phyloP scores from a whole-genome alignment of 2,329 filamentous ascomycete species.

The Plenodomus tracheiphilus region DNA sequence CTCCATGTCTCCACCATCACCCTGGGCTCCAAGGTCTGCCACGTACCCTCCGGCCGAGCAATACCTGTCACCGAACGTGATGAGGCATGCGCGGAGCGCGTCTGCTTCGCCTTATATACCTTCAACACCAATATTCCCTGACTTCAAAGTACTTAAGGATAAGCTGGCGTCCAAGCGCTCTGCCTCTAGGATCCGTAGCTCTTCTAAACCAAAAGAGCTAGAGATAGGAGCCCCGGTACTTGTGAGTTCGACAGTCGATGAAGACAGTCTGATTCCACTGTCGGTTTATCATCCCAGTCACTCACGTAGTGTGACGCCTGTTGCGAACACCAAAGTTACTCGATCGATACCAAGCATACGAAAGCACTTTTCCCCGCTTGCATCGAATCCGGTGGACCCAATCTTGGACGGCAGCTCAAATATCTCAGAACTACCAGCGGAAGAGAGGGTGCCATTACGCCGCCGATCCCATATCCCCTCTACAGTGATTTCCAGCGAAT shows the following conservation, averaged over 20 bases:
- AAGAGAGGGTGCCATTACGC: conserved; percentile 12
- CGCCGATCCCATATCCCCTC: conserved; percentile 28
- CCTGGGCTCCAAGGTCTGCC: conserved; percentile 32
- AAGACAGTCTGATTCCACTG: conserved; percentile 31
- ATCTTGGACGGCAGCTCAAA: conserved; percentile 16
- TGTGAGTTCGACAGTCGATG: conserved; percentile 37
- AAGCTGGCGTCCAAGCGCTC: conserved; percentile 34
- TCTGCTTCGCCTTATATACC: conserved; percentile 34
- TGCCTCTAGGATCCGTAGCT: conserved; percentile 25
- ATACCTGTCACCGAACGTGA: conserved; percentile 26
- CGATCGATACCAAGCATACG: conserved; percentile 17
- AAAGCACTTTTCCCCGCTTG: conserved; percentile 34
- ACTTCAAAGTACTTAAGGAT: conserved; percentile 38
- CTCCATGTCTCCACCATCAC: conserved; percentile 20
- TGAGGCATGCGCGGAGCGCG: conserved; percentile 35
- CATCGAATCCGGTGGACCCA: conserved; percentile 37
- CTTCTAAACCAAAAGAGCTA: conserved; percentile 28
- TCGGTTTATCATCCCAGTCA: conserved; percentile 33
- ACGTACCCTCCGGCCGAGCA: conserved; percentile 29
- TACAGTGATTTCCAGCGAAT: conserved; percentile 14
- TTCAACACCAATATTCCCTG: conserved; percentile 32
- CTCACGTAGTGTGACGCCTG: conserved; percentile 13
- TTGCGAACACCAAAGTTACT: conserved; percentile 2
- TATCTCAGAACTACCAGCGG: conserved; percentile 12
- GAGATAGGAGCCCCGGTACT: conserved; percentile 39